These are phyloP conservation scores for Ophidiomyces ophidiicola DNA, from an alignment of 2,329 filamentous ascomycete species.

Conservation along the genomic window DNA sequence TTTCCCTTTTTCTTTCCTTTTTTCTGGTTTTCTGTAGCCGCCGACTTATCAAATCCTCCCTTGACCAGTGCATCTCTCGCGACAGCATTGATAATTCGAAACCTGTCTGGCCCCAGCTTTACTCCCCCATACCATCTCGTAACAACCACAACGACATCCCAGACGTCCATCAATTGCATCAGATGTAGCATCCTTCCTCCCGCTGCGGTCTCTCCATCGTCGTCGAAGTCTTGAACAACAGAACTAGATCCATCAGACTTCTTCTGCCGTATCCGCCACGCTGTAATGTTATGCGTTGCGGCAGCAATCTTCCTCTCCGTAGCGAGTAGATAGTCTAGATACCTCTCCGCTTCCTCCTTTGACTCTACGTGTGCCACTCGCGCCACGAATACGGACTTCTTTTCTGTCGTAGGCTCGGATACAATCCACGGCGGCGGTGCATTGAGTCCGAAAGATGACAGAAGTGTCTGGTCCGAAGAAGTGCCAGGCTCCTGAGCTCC, in stretches of 20 bases:
- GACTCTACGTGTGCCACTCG: slow-evolving; percentile 59
- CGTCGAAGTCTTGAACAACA: slow-evolving; percentile 78
- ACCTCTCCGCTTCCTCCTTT: slow-evolving; percentile 56
- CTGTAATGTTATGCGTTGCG: slow-evolving; percentile 91
- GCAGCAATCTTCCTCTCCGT: slow-evolving; percentile 73
- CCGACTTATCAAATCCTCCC: slow-evolving; percentile 53
- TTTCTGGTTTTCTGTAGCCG: slow-evolving; percentile 43
- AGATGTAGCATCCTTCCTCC: slow-evolving; percentile 75
- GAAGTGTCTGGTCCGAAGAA: background rate
- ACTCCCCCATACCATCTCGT: slow-evolving; percentile 92
- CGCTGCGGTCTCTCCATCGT: slow-evolving; percentile 90
- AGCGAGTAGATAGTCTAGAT: slow-evolving; percentile 61
- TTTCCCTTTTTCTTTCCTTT: slow-evolving; percentile 37
- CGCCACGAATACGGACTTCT: slow-evolving; percentile 79
- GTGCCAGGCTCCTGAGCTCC: background rate
- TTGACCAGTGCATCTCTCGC: slow-evolving; percentile 73
- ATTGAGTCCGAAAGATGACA: slow-evolving; percentile 21
- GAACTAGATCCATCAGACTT: slow-evolving; percentile 30
- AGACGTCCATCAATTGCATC: slow-evolving; percentile 88
- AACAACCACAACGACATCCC: slow-evolving; percentile 86
- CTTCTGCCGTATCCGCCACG: slow-evolving; percentile 62
- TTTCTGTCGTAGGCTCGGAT: slow-evolving; percentile 62
- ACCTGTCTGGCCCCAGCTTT: slow-evolving; percentile 75
- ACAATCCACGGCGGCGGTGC: slow-evolving; percentile 54
- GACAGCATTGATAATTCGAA: slow-evolving; percentile 76